phyloP scores from a whole-genome alignment of 345 rosid genomes.

The Dovyalis caffra region DNA sequence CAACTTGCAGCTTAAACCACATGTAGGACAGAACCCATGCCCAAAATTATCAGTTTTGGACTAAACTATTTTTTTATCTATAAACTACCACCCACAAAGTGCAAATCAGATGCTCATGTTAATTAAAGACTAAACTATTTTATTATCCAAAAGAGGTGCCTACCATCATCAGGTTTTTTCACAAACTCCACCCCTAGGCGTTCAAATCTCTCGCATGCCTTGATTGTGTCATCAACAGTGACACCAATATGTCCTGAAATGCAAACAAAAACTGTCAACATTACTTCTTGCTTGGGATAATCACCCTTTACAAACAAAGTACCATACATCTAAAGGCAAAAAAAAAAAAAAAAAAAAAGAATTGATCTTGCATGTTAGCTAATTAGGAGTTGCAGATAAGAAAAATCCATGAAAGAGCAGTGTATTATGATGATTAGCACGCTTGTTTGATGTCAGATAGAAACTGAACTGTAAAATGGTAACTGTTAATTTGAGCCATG shows the following conservation, averaged over 20 bases:
- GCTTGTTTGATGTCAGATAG: neutral
- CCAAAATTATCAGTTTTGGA: neutral
- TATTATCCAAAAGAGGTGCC: neutral
- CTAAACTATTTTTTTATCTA: too few species aligned
- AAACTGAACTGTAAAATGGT: neutral
- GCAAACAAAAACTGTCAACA: neutral
- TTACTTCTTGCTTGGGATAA: neutral
- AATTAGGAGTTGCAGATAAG: neutral
- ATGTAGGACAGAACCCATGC: neutral
- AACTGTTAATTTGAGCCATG: neutral
- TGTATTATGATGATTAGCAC: neutral
- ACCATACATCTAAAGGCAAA: neutral
- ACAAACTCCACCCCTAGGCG: conserved; percentile 86
- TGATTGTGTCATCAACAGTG: conserved; percentile 85
- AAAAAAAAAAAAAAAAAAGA: neutral
- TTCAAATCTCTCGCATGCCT: conserved; percentile 95
- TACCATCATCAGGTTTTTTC: conserved; percentile 81
- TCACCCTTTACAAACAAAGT: neutral
- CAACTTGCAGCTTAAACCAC: neutral
- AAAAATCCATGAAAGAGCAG: neutral
- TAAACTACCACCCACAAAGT: neutral
- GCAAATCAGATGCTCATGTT: neutral
- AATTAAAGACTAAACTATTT: neutral
- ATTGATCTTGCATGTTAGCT: neutral
- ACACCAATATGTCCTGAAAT: conserved; percentile 86